Evolutionary conservation across 345 rosid species (phyloP), one percentile per base, ranked within the genome.

Genomic region (Trapa incisa): DNA sequence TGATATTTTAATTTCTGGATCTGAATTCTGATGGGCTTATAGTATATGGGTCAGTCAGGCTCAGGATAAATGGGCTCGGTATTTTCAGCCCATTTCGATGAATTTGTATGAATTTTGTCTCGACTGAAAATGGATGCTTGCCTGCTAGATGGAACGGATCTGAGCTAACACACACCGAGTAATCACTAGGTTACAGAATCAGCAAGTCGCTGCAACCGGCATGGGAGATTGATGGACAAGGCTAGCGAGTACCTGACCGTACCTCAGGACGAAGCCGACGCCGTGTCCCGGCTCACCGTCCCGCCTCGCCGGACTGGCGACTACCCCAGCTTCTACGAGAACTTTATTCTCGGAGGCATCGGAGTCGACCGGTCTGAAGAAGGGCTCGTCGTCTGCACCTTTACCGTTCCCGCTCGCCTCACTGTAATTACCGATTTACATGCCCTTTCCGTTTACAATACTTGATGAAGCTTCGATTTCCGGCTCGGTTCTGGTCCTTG

Each of bases 341-440:
- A 70, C 68, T 91, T 91, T 22, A 22, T 22, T 22, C 29, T 84
- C 66, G 77, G 86, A 52, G 97, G 97, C 58, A 86, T 94, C 77
- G 81, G 83, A 64, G 86, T 94, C 29, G 88, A 86, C 77, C 85
- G 89, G 67, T 86, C 86, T 52, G 87, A 86, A 53, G 83, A 92
- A 12, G 91, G 91, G 5, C 65, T 81, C 78, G 69, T 94, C 70
- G 76, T 87, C 66, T 89, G 96, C 72, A 66, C 86, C 69, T 86
- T 91, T 85, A 85, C 75, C 68, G 93, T 91, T 67, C 99, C 97
- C 69, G 82, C 84, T 75, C 97, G 96, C 74, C 86, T 94, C 76
- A 81, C 88, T 60, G 96, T 90, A 77, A 58, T 5, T 58, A 32
- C 63, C 75, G 84, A 61, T 33, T 41, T 52, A 11, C 17, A 52